phyloP scores from a whole-genome alignment of 1,284 basidiomycete species.

The Trichosporon faecale region DNA sequence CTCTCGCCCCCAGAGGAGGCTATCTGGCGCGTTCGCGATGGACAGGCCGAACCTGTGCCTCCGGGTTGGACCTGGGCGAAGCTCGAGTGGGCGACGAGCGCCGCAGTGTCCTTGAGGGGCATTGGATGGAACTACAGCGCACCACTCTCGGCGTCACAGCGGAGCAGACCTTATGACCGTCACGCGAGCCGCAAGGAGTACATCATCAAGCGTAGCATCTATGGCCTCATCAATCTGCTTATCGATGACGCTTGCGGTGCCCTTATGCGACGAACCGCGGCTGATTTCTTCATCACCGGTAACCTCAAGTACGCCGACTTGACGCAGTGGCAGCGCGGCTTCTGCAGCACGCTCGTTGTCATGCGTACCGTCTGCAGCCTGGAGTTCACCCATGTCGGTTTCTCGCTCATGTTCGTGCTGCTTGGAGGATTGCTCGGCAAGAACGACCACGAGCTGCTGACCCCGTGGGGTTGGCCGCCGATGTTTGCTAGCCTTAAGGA shows the following conservation, averaged over 20 bases:
- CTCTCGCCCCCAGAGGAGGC: slow-evolving; percentile 41
- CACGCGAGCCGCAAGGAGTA: slow-evolving; percentile 28
- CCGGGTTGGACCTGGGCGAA: slow-evolving; percentile 39
- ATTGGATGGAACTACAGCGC: slow-evolving; percentile 45
- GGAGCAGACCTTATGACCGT: slow-evolving; percentile 30
- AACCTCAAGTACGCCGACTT: slow-evolving; percentile 26
- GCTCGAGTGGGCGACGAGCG: slow-evolving; percentile 36
- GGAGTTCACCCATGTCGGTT: slow-evolving; percentile 24
- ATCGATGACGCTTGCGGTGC: slow-evolving; percentile 20
- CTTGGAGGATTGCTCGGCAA: slow-evolving; percentile 38
- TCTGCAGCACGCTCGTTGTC: slow-evolving; percentile 32
- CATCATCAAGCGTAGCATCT: slow-evolving; percentile 20
- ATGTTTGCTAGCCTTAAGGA: slow-evolving; percentile 36
- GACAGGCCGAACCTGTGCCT: slow-evolving; percentile 35
- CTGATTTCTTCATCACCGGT: slow-evolving; percentile 32
- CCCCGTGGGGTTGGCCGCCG: slow-evolving; percentile 48
- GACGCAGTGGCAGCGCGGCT: slow-evolving; percentile 25
- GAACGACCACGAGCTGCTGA: slow-evolving; percentile 34
- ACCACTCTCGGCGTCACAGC: slow-evolving; percentile 30
- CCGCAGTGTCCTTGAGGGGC: slow-evolving; percentile 40
- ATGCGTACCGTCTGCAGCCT: slow-evolving; percentile 30
- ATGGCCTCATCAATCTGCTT: slow-evolving; percentile 5
- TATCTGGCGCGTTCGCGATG: slow-evolving; percentile 29
- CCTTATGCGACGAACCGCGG: slow-evolving; percentile 30
- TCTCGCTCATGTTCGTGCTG: slow-evolving; percentile 23